Conservation (phyloP, 306 rosid genomes). For the Pachyrhizus erosus region DNA sequence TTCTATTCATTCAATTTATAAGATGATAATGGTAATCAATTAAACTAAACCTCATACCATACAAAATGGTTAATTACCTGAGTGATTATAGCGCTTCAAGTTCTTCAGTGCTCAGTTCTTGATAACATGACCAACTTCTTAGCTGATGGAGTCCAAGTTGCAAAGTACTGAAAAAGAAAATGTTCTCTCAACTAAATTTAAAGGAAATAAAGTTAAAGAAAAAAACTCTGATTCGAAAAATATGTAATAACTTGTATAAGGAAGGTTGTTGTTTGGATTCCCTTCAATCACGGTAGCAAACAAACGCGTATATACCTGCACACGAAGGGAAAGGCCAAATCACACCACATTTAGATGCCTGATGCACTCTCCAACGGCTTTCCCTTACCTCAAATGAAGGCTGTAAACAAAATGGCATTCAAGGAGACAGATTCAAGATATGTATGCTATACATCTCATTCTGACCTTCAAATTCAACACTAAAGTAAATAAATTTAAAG, state of each 20-base stretch:
- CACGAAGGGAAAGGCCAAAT: conserved; percentile 42
- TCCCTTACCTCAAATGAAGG: conserved; percentile 1
- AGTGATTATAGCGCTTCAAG: conserved; percentile 37
- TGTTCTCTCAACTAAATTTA: not conserved
- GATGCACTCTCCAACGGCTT: conserved; percentile 4
- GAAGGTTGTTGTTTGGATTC: conserved; percentile 29
- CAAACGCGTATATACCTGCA: conserved; percentile 12
- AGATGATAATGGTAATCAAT: not conserved
- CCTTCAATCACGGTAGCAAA: conserved; percentile 3
- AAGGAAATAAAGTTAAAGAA: conserved; percentile 26
- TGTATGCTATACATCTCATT: not conserved
- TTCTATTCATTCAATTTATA: not conserved
- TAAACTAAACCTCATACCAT: not conserved
- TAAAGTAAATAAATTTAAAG: not conserved
- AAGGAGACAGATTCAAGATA: not conserved
- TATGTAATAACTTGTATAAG: conserved; percentile 51
- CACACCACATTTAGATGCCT: conserved; percentile 44
- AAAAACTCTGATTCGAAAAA: conserved; percentile 16
- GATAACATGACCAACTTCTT: conserved; percentile 39
- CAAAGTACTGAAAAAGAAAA: conserved; percentile 14
- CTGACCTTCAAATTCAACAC: conserved; percentile 3
- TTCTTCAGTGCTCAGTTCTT: conserved; percentile 13
- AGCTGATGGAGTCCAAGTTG: conserved; percentile 20
- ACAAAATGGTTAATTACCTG: conserved; percentile 45
- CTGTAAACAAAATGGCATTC: not conserved